Evolutionary conservation across 1,284 basidiomycete species (phyloP), one percentile per base, ranked within the genome.

Genomic region (Grifola frondosa): DNA sequence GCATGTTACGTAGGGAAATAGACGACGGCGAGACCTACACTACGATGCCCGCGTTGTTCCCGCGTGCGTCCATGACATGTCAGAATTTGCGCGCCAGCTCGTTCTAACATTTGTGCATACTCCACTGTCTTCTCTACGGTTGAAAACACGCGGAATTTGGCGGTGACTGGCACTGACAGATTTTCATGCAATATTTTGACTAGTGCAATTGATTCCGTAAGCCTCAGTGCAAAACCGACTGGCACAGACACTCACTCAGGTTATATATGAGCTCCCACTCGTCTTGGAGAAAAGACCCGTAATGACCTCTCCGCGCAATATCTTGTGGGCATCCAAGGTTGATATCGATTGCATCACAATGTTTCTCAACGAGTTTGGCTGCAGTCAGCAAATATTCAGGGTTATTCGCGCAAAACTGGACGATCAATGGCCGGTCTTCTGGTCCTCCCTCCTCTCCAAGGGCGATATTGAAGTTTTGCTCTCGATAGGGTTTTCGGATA

Each of bases 301-400:
- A 99, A 45, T 79, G 78, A 0, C 96, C 96, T 30, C 82, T 73
- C 49, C 80, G 78, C 0, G 96, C 96, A 49, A 99, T 98, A 42
- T 96, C 92, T 60, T 99, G 96, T 0, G 96, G 96, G 62, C 96
- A 98, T 0, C 94, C 94, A 22, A 99, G 75, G 65, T 99, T 98
- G 64, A 98, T 78, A 63, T 99, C 96, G 16, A 98, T 81, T 0
- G 90, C 96, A 65, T 98, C 94, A 58, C 90, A 92, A 43, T 84
- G 73, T 3, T 73, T 67, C 61, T 91, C 82, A 5, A 96, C 75
- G 11, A 79, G 71, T 55, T 78, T 78, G 0, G 94, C 92, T 8
- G 91, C 83, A 1, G 72, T 71, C 16, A 97, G 75, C 2, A 97
- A 76, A 30, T 82, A 72, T 2, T 88, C 80, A 0, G 92, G 86